Evolutionary conservation across 768 basidiomycete genomes (phyloP), one percentile per base, ranked within the genome.

Genomic region (Tremella yokohamensis): DNA sequence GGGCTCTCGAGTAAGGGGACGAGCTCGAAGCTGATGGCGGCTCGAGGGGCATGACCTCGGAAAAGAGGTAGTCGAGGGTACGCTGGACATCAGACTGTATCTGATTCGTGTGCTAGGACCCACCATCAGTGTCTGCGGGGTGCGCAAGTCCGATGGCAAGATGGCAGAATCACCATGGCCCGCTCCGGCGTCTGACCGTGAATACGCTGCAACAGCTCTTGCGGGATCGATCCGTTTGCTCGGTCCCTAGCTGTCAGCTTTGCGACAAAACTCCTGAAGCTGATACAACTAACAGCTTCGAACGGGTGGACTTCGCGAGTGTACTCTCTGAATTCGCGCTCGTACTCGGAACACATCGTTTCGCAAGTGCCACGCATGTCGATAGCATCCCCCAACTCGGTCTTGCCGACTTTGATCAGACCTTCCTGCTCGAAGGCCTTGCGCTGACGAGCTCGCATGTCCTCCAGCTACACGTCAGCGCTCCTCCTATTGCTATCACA

Each of bases 321-420:
- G 60, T 86, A 83, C 74, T 97, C 90, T 38, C 94, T 82, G 63
- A 90, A 82, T 74, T 94, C 92, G 24, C 89, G 82, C 76, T 98
- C 94, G 69, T 90, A 96, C 40, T 87, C 84, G 2, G 93, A 92
- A 72, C 93, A 97, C 91, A 97, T 96, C 60, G 89, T 87, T 79
- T 81, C 78, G 70, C 94, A 98, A 1, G 90, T 93, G 20, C 93
- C 93, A 13, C 89, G 84, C 73, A 97, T 86, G n/a, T 86, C 87
- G 55, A 93, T 91, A 16, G 93, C 92, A 63, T 94, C 86, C 65
- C 89, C 89, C 1, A 96, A 87, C 1, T 87, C 85, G 9, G 86
- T 85, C 40, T 82, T 70, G 0, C 91, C 92, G 70, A 90, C 90
- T 61, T 89, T 87, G 83, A 96, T 91, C 69, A 88, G 85, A 6